Conservation (phyloP, 257 asterid genomes). For the Ophiorrhiza pumila region DNA sequence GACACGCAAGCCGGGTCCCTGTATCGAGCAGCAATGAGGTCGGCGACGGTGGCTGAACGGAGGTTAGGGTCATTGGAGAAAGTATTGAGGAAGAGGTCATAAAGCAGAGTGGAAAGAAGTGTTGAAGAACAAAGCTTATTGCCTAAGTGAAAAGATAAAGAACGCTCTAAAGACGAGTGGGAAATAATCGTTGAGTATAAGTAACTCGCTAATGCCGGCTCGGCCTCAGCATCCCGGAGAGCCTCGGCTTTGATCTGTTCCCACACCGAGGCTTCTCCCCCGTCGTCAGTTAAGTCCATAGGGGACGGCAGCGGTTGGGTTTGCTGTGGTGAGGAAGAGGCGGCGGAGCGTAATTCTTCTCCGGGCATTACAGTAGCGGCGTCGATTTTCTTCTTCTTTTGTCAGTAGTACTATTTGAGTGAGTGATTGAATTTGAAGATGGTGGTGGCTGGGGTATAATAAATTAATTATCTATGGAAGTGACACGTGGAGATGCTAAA, state of each 20-base stretch:
- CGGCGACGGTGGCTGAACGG: slow-evolving; percentile 49
- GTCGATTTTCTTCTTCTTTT: slow-evolving; percentile 22
- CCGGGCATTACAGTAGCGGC: slow-evolving; percentile 45
- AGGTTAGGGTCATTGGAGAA: slow-evolving; percentile 65
- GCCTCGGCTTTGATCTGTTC: slow-evolving; percentile 71
- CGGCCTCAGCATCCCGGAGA: slow-evolving; percentile 75
- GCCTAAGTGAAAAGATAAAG: slow-evolving; percentile 78
- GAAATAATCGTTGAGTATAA: slow-evolving; percentile 77
- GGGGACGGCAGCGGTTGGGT: slow-evolving; percentile 27
- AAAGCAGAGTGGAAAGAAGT: slow-evolving; percentile 74
- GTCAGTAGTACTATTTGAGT: too few relatives aligned
- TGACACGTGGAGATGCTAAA: background rate
- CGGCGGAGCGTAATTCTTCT: slow-evolving; percentile 48
- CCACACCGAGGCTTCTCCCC: slow-evolving; percentile 59
- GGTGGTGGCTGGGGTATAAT: too few relatives aligned
- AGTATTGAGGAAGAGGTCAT: slow-evolving; percentile 69
- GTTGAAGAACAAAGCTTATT: slow-evolving; percentile 93
- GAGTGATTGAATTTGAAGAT: too few relatives aligned
- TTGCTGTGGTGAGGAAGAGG: slow-evolving; percentile 27
- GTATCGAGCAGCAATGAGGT: slow-evolving; percentile 31
- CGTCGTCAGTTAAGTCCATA: slow-evolving; percentile 53
- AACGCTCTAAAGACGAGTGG: slow-evolving; percentile 80
- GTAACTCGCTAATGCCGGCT: slow-evolving; percentile 87
- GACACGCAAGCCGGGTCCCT: slow-evolving; percentile 48
- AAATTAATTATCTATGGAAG: background rate